These are phyloP conservation scores for Mycena olivaceomarginata DNA, from an alignment of 768 basidiomycete genomes.

Conservation along the genomic window DNA sequence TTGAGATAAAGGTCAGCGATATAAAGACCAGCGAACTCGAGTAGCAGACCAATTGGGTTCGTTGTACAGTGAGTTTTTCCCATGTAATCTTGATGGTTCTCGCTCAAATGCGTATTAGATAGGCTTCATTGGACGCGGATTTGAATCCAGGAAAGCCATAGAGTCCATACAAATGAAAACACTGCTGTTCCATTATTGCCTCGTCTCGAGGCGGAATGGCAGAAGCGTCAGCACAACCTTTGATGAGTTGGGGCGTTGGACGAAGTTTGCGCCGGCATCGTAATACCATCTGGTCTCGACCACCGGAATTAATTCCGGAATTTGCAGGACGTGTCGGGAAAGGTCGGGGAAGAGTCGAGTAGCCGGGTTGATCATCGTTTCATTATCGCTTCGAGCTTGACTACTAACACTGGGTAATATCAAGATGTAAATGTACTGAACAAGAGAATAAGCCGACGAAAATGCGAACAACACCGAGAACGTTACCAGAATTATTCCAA, in stretches of 20 bases:
- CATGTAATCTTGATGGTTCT: background rate
- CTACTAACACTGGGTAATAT: background rate
- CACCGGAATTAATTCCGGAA: too few species aligned
- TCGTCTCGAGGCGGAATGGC: background rate
- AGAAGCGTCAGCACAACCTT: too few species aligned
- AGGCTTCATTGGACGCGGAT: too few species aligned
- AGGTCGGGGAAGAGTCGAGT: too few species aligned
- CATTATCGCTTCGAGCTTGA: background rate
- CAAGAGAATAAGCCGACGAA: constrained; percentile 5
- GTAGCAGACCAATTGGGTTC: background rate
- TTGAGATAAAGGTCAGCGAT: constrained; percentile 34
- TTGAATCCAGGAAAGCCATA: too few species aligned
- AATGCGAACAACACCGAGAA: background rate
- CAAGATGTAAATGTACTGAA: constrained; percentile 11
- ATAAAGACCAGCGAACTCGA: constrained; percentile 24
- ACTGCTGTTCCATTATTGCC: background rate
- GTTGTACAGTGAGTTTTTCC: background rate
- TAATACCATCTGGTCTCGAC: too few species aligned
- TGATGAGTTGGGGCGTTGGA: too few species aligned
- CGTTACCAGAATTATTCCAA: background rate
- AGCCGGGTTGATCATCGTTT: background rate
- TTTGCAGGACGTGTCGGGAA: too few species aligned
- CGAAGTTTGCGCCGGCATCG: too few species aligned
- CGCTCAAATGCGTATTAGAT: background rate
- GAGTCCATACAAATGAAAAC: background rate